Percentiles rank a stretch among this genome's conserved stretches.
Evolutionary conservation across 2,329 filamentous ascomycete genomes (phyloP).

Genomic region (Cytospora schulzeri): DNA sequence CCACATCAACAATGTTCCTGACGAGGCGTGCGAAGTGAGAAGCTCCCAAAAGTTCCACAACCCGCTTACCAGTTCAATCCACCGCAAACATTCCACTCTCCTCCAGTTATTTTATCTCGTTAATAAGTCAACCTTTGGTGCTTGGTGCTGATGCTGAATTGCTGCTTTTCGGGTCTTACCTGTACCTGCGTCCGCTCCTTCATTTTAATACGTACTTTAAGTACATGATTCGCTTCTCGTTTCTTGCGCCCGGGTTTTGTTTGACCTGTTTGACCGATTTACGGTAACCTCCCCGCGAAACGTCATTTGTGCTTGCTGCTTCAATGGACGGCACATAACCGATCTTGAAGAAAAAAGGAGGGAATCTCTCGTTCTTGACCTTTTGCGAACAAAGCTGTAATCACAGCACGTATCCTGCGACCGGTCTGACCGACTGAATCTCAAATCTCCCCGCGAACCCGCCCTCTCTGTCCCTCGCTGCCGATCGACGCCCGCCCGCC

Average conservation of each 20-base stretch:
- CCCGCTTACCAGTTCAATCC: background rate
- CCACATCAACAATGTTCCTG: background rate
- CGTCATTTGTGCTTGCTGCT: background rate
- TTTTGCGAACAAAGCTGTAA: background rate
- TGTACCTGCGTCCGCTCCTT: background rate
- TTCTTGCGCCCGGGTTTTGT: background rate
- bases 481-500: constrained; percentile 8
- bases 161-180: background rate
- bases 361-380: background rate
- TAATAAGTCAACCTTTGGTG: background rate
- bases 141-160: background rate
- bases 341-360: background rate
- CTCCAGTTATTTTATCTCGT: background rate
- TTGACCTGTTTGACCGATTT: background rate
- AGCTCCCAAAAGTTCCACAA: background rate
- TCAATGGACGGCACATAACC: background rate
- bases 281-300: background rate
- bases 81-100: background rate
- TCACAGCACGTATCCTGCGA: background rate
- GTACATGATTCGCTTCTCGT: background rate
- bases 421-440: background rate
- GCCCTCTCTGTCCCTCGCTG: background rate
- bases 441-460: background rate
- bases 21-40: background rate
- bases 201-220: background rate